Percentiles rank a stretch among this genome's conserved stretches.
Conservation (phyloP, 164 flowering plant species). For the Brasenia schreberi region DNA sequence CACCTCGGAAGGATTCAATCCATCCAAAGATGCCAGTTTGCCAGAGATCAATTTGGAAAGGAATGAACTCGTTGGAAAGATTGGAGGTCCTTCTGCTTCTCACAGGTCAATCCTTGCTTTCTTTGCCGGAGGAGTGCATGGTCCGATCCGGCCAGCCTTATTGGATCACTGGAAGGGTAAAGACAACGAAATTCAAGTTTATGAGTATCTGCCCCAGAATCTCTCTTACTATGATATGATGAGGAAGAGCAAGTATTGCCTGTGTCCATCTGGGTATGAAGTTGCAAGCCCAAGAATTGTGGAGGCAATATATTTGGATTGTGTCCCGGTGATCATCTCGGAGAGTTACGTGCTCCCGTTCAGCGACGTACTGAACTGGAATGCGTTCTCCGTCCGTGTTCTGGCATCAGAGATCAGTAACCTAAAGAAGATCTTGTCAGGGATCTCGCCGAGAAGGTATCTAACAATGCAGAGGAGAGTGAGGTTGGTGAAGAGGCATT, state of each 20-base stretch:
- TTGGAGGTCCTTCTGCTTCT: constrained; percentile 21
- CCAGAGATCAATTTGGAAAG: constrained; percentile 22
- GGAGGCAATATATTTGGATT: constrained; percentile 9
- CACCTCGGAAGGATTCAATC: constrained; percentile 18
- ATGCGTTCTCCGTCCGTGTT: constrained; percentile 6
- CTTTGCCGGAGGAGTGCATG: constrained; percentile 31
- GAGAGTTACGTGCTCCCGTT: constrained; percentile 8
- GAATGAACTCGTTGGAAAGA: constrained; percentile 8
- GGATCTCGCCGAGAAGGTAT: constrained; percentile 7
- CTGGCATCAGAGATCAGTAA: constrained; percentile 4
- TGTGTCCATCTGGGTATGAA: constrained; percentile 11
- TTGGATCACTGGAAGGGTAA: constrained; percentile 24
- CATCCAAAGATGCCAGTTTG: constrained; percentile 25
- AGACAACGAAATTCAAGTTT: constrained; percentile 14
- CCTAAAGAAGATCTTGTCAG: constrained; percentile 9
- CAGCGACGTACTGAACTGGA: constrained; percentile 12
- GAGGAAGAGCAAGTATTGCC: constrained; percentile 9
- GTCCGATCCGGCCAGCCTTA: constrained; percentile 20
- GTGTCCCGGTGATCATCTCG: constrained; percentile 9
- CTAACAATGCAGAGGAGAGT: constrained; percentile 9
- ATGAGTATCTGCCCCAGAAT: constrained; percentile 8
- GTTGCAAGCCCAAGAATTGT: constrained; percentile 14
- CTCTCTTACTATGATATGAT: constrained; percentile 9
- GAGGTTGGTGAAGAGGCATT: constrained; percentile 11
- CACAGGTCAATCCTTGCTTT: constrained; percentile 22